These are phyloP conservation scores for Lavandula angustifolia DNA, from an alignment of 257 asterid genomes.

Conservation along the genomic window DNA sequence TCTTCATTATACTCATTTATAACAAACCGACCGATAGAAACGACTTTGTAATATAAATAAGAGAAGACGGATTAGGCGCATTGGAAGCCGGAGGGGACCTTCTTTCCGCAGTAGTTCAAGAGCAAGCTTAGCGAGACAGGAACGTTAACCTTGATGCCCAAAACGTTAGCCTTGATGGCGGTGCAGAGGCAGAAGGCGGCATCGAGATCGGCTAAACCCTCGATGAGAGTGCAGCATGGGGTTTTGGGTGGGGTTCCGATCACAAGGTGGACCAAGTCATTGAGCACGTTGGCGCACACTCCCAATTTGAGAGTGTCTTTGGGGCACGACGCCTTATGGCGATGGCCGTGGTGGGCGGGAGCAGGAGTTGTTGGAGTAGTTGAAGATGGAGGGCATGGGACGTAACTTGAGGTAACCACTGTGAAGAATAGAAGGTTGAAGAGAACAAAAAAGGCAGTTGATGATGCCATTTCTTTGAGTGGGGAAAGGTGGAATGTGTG, in stretches of 20 bases:
- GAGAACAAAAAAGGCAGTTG: neutral
- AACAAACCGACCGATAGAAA: no score
- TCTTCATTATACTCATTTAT: no score
- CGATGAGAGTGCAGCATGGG: slow-evolving; percentile 43
- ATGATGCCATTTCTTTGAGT: slow-evolving; percentile 2
- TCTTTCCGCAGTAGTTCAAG: slow-evolving; percentile 39
- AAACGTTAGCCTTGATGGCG: slow-evolving; percentile 37
- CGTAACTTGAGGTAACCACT: slow-evolving; percentile 2
- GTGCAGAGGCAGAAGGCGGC: slow-evolving; percentile 48
- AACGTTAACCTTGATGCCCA: slow-evolving; percentile 35
- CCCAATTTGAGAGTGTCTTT: slow-evolving; percentile 42
- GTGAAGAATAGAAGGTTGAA: slow-evolving; percentile 20
- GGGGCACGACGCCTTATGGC: slow-evolving; percentile 35
- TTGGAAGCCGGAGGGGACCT: slow-evolving; percentile 36
- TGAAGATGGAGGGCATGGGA: slow-evolving; percentile 19
- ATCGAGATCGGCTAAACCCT: slow-evolving; percentile 41
- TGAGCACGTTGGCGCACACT: slow-evolving; percentile 39
- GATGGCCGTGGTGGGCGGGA: slow-evolving; percentile 8
- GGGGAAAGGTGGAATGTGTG: no score
- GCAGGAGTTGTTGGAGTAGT: neutral
- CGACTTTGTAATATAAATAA: no score
- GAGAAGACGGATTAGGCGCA: neutral
- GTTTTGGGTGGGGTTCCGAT: slow-evolving; percentile 40
- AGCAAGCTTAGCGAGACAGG: slow-evolving; percentile 40
- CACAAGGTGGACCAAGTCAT: slow-evolving; percentile 37